Evolutionary conservation across 2,329 filamentous ascomycete genomes (phyloP), one percentile per base, ranked within the genome.

Genomic region (Fusarium tjaetaba): DNA sequence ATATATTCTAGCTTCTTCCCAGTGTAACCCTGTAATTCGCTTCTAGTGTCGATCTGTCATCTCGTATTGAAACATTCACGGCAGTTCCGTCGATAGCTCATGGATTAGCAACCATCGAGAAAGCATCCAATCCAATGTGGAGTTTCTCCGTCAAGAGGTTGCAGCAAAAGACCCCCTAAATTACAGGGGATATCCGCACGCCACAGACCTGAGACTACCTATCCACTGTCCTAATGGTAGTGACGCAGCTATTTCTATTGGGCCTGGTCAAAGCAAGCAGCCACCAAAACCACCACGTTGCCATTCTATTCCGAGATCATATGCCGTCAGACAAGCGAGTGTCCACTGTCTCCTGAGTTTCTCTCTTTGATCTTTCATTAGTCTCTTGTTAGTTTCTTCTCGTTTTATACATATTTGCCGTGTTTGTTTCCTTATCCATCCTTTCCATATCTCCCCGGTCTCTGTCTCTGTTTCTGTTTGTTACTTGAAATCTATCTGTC

Each of bases 241-340:
- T 66, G 67, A 57, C 49, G 61, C 57, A 72, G 46, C 60, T 70
- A 51, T 11, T 28, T 49, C 56, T 70, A 56, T 38, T 73, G 41
- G 48, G 20, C 18, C 39, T 51, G 68, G 64, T 59, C 70, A 57
- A 67, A 73, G 51, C 61, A 61, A 63, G 45, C 62, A 68, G 68
- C 71, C 63, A 76, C 75, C 60, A n/a, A 64, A 69, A 65, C 65
- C 58, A 68, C 68, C 55, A 74, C 67, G 67, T 64, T 61, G 71
- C 58, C 41, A 46, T 28, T 48, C 26, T 48, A 71, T 53, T 68
- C 59, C 51, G 48, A 65, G 55, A 68, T 71, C 63, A 48, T 41
- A 66, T 71, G 68, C 62, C 66, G 61, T 74, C 68, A 68, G 72
- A 67, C 66, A 64, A 73, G 64, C 71, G 63, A 62, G 70, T 76